Percentiles rank a stretch among this genome's conserved stretches.
Evolutionary conservation across 306 rosid species (phyloP).

Genomic region (Adenanthera pavonina): DNA sequence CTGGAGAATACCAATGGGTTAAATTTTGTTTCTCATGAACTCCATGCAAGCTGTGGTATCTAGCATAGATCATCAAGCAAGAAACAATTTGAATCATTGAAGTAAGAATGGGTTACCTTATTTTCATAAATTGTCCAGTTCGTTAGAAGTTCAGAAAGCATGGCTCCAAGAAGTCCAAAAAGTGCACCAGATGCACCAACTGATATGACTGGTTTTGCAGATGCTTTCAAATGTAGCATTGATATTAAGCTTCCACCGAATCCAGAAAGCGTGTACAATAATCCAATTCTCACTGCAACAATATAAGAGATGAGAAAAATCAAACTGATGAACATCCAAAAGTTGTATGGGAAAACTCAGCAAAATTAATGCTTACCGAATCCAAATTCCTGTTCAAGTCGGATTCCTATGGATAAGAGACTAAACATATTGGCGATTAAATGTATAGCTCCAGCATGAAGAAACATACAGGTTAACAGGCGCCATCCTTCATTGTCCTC

Average conservation of each 20-base stretch:
- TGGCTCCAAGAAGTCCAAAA: conserved; percentile 86
- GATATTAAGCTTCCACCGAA: conserved; percentile 85
- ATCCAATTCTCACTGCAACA: conserved; percentile 76
- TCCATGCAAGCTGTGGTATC: not conserved
- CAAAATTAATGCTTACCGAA: conserved; percentile 59
- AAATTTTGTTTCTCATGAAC: conserved; percentile 1
- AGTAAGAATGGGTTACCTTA: conserved; percentile 52
- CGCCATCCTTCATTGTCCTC: conserved; percentile 71
- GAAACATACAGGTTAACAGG: conserved; percentile 85
- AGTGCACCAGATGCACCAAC: conserved; percentile 98
- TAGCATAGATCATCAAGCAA: not conserved
- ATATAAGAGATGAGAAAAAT: conserved; percentile 27
- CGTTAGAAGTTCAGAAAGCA: conserved; percentile 95
- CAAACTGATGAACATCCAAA: not conserved
- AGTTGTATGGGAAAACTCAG: not conserved
- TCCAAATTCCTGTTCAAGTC: conserved; percentile 90
- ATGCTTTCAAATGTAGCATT: conserved; percentile 36
- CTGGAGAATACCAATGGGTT: conserved; percentile 50
- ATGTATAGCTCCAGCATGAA: conserved; percentile 93
- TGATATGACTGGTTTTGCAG: conserved; percentile 47
- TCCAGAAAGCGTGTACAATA: conserved; percentile 68
- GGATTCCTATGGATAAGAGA: conserved; percentile 79
- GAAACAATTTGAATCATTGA: not conserved
- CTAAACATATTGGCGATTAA: conserved; percentile 77
- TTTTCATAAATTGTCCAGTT: conserved; percentile 90